Evolutionary conservation across 2,329 filamentous ascomycete genomes (phyloP).

Genomic region (Ceratocystis papillata): DNA sequence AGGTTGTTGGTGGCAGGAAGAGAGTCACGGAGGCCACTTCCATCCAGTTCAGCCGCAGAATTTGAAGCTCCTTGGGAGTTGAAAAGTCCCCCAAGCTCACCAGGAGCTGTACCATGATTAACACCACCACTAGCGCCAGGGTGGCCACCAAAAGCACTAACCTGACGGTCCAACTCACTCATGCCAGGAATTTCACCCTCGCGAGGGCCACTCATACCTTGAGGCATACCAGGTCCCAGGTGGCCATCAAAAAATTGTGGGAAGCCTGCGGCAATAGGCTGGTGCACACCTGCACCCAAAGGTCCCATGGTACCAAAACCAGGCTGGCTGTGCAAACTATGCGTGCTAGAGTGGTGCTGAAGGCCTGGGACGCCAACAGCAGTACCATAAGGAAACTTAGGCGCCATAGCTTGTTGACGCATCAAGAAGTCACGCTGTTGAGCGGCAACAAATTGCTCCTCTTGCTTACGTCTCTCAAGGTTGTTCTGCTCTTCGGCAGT

Average conservation of each 20-base stretch:
- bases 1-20: conserved; percentile 44
- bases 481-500: conserved; percentile 98
- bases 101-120: conserved; percentile 26
- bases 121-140: not conserved
- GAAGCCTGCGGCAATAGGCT: conserved; percentile 20
- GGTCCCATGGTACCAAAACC: conserved; percentile 96
- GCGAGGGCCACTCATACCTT: conserved; percentile 16
- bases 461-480: conserved; percentile 87
- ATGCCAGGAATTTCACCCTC: conserved; percentile 68
- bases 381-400: conserved; percentile 46
- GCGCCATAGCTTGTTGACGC: conserved; percentile 56
- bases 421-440: conserved; percentile 88
- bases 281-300: conserved; percentile 42
- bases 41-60: not conserved
- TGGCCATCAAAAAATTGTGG: conserved; percentile 16
- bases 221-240: conserved; percentile 11
- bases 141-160: conserved; percentile 33
- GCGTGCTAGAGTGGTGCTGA: conserved; percentile 88
- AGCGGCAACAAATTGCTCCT: conserved; percentile 94
- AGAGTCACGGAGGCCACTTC: conserved; percentile 8
- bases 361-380: conserved; percentile 34
- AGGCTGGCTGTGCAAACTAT: conserved; percentile 92
- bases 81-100: conserved; percentile 23
- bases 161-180: conserved; percentile 42
- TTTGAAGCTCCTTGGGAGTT: not conserved